These are phyloP conservation scores for Suillus placidus DNA, from an alignment of 768 basidiomycete genomes.

Conservation along the genomic window DNA sequence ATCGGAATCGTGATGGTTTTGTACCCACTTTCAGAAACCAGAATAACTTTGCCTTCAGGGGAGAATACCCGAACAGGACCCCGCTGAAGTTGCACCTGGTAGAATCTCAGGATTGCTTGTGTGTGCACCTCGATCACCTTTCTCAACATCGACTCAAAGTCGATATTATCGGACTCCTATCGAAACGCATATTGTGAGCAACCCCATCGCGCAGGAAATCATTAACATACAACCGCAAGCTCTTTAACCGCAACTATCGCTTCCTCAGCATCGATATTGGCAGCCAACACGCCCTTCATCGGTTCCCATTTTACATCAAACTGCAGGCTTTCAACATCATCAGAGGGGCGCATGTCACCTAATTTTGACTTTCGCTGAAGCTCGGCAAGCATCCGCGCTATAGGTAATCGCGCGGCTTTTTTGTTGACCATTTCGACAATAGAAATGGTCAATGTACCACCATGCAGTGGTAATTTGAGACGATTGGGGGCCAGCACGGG, in stretches of 20 bases:
- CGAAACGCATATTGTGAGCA: neutral
- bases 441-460: constrained; percentile 75
- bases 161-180: constrained; percentile 68
- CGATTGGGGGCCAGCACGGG: constrained; percentile 32
- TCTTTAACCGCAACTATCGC: constrained; percentile 42
- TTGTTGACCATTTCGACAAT: constrained; percentile 55
- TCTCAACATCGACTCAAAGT: constrained; percentile 71
- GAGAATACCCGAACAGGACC: constrained; percentile 62
- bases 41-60: constrained; percentile 55
- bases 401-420: constrained; percentile 56
- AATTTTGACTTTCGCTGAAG: constrained; percentile 69
- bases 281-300: constrained; percentile 64
- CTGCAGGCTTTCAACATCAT: constrained; percentile 70
- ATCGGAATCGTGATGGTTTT: neutral
- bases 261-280: constrained; percentile 53
- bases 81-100: constrained; percentile 56
- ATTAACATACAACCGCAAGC: constrained; percentile 58
- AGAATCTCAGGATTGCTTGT: constrained; percentile 57
- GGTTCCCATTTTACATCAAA: constrained; percentile 83
- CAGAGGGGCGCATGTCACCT: constrained; percentile 57
- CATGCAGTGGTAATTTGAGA: constrained; percentile 57
- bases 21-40: constrained; percentile 57
- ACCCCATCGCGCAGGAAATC: neutral
- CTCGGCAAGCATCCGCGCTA: constrained; percentile 56
- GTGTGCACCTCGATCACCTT: constrained; percentile 69